These are phyloP conservation scores for Coniochaeta pulveracea DNA, from an alignment of 2,329 filamentous ascomycete genomes.

Conservation along the genomic window DNA sequence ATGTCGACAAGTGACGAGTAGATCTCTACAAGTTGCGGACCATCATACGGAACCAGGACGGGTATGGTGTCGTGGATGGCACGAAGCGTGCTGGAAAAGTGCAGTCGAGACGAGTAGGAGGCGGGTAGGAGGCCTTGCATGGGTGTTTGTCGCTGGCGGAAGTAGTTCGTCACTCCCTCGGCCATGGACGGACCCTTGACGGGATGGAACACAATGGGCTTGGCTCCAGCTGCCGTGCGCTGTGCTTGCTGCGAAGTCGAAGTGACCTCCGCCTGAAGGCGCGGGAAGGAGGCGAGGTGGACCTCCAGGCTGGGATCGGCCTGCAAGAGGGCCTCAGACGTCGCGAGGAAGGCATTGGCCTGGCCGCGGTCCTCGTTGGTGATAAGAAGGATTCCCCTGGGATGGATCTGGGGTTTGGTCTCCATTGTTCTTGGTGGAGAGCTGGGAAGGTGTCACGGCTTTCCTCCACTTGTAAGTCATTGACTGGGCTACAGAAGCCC, in stretches of 20 bases:
- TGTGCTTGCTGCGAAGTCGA: not conserved
- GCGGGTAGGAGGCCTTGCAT: not conserved
- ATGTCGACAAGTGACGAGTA: not conserved
- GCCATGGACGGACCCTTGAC: not conserved
- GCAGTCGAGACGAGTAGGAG: not conserved
- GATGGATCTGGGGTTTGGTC: not conserved
- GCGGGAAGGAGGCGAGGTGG: not conserved
- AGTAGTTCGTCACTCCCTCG: not conserved
- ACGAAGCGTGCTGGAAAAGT: not conserved
- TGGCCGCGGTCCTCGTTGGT: slow-evolving; percentile 1
- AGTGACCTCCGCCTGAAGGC: not conserved
- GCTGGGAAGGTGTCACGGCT: too few species aligned
- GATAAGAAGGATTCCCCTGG: not conserved
- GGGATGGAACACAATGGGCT: not conserved
- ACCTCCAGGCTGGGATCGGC: not conserved
- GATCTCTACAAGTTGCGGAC: not conserved
- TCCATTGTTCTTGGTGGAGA: too few species aligned
- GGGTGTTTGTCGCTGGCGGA: not conserved
- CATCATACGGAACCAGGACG: not conserved
- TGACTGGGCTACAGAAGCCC: too few species aligned
- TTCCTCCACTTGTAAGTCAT: too few species aligned
- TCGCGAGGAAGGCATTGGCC: slow-evolving; percentile 1
- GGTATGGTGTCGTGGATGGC: slow-evolving; percentile 1
- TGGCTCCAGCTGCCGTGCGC: not conserved
- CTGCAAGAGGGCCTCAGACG: not conserved